These are phyloP conservation scores for Cardiospermum halicacabum DNA, from an alignment of 345 rosid genomes.

Conservation along the genomic window DNA sequence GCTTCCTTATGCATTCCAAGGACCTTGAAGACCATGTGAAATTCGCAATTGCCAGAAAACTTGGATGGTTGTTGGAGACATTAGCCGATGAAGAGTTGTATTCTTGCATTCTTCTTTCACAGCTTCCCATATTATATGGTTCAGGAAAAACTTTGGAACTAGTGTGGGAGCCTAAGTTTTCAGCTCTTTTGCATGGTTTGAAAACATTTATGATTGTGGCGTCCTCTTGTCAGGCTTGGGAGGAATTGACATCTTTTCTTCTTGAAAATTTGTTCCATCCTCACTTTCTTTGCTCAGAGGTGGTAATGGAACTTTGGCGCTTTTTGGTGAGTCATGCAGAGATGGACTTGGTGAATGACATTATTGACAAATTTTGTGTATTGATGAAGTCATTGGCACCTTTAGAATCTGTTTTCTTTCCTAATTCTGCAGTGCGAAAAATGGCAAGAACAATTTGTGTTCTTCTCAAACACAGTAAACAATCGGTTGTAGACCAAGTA, in stretches of 20 bases:
- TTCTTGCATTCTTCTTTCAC: conserved; percentile 54
- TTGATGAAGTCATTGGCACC: conserved; percentile 48
- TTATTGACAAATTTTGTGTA: conserved; percentile 47
- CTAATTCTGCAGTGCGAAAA: conserved; percentile 64
- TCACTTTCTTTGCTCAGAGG: conserved; percentile 77
- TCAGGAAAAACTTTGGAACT: conserved; percentile 43
- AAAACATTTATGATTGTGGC: conserved; percentile 64
- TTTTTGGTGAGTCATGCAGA: conserved; percentile 67
- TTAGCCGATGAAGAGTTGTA: conserved; percentile 60
- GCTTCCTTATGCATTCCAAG: conserved; percentile 51
- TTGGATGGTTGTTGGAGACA: conserved; percentile 59
- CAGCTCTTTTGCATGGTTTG: conserved; percentile 54
- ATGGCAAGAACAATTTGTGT: conserved; percentile 57
- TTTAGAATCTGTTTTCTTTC: conserved; percentile 45
- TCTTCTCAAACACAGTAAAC: conserved; percentile 47
- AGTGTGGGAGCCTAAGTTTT: conserved; percentile 66
- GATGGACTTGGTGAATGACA: conserved; percentile 32
- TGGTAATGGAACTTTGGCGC: conserved; percentile 79
- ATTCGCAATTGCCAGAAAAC: conserved; percentile 46
- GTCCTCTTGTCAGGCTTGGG: conserved; percentile 64
- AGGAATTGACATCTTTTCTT: conserved; percentile 54
- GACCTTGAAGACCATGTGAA: conserved; percentile 47
- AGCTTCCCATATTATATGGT: conserved; percentile 52
- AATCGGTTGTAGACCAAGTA: conserved; percentile 52
- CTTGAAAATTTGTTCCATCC: conserved; percentile 81